Evolutionary conservation across 495 filamentous ascomycete genomes (phyloP).

Genomic region (Penicillium herquei): DNA sequence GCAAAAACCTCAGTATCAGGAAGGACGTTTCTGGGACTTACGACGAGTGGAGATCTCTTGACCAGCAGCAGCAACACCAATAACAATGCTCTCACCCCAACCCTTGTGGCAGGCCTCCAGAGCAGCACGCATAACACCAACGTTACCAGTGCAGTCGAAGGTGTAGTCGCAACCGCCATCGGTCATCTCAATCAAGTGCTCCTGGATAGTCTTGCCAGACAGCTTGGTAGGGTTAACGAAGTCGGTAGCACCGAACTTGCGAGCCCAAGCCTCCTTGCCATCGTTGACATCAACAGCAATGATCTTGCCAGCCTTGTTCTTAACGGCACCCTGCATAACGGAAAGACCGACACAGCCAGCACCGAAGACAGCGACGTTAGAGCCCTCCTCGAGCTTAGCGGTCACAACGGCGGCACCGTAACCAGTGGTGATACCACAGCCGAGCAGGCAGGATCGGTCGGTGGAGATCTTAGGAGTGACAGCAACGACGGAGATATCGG

Average conservation of each 20-base stretch:
- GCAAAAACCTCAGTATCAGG: background rate
- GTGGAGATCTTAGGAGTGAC: conserved; percentile 89
- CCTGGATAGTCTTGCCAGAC: conserved; percentile 74
- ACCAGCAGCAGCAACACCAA: conserved; percentile 94
- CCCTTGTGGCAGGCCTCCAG: conserved; percentile 99
- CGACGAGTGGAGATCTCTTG: conserved; percentile 96
- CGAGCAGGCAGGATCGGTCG: conserved; percentile 92
- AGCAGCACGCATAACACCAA: conserved; percentile 91
- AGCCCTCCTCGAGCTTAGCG: conserved; percentile 83
- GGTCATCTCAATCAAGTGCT: conserved; percentile 95
- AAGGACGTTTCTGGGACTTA: conserved; percentile 50
- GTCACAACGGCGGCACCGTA: conserved; percentile 95
- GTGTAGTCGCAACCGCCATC: conserved; percentile 99
- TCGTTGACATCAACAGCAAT: conserved; percentile 97
- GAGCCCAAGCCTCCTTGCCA: conserved; percentile 83
- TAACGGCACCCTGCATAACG: conserved; percentile 93
- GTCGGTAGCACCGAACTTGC: conserved; percentile 94
- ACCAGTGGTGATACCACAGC: conserved; percentile 97
- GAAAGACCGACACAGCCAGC: conserved; percentile 93
- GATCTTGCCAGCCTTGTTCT: conserved; percentile 81
- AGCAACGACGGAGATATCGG: conserved; percentile 96
- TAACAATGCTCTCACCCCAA: conserved; percentile 97
- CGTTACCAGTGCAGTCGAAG: conserved; percentile 98
- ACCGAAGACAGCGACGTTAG: conserved; percentile 91
- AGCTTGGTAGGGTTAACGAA: conserved; percentile 92